Percentiles rank a stretch among this genome's conserved stretches.
These are phyloP conservation scores for Camelina laxa DNA, from an alignment of 345 rosid species.

Conservation along the genomic window DNA sequence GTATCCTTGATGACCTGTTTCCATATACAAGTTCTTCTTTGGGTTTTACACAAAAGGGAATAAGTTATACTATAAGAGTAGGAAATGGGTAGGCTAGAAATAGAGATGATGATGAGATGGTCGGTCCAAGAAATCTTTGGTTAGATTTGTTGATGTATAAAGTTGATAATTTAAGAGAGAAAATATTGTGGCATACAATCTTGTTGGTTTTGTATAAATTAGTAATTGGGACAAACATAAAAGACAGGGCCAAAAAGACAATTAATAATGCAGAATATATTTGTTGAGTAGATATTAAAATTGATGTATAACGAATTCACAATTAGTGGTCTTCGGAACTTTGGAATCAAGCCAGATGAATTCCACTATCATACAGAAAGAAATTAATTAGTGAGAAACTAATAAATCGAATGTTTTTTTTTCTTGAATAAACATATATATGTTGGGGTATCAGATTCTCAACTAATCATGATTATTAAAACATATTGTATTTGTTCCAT, in stretches of 20 bases:
- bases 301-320: slow-evolving; percentile 39
- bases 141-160: slow-evolving; percentile 24
- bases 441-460: slow-evolving; percentile 33
- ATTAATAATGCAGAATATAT: slow-evolving; percentile 31
- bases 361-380: not conserved
- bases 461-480: slow-evolving; percentile 2
- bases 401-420: not conserved
- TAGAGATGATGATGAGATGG: slow-evolving; percentile 21
- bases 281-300: slow-evolving; percentile 33
- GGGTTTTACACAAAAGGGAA: not conserved
- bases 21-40: slow-evolving; percentile 18
- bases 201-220: slow-evolving; percentile 15
- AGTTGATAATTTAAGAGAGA: not conserved
- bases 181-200: slow-evolving; percentile 7
- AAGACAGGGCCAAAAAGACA: slow-evolving; percentile 36
- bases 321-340: slow-evolving; percentile 29
- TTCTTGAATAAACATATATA: not conserved
- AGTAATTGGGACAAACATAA: slow-evolving; percentile 25
- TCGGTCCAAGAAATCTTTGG: slow-evolving; percentile 37
- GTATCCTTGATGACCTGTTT: not conserved
- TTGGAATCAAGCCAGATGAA: slow-evolving; percentile 30
- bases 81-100: not conserved
- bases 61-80: not conserved
- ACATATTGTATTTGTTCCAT: not conserved
- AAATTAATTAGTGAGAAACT: slow-evolving; percentile 12